These are phyloP conservation scores for Peronospora belbahrii DNA, from an alignment of 352 stramenopile genomes.

Conservation along the genomic window DNA sequence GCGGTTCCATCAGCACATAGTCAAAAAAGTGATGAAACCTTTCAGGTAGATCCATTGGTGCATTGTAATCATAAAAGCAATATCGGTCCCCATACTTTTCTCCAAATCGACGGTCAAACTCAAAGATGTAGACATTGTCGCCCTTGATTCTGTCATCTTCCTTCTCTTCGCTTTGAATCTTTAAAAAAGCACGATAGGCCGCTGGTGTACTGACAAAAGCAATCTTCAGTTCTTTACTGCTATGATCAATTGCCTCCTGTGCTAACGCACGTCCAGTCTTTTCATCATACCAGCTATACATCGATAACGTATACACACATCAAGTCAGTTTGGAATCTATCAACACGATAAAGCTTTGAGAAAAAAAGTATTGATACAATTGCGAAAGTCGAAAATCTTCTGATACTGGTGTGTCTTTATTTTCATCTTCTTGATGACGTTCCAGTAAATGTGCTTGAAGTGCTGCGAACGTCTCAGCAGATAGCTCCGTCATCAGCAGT, in stretches of 20 bases:
- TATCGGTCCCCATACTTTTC: constrained; percentile 44
- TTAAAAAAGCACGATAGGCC: constrained; percentile 32
- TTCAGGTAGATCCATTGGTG: constrained; percentile 26
- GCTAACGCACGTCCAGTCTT: constrained; percentile 34
- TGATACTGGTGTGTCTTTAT: constrained; percentile 24
- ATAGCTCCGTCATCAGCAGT: constrained; percentile 35
- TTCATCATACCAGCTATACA: constrained; percentile 45
- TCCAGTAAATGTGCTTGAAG: constrained; percentile 36
- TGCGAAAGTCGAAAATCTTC: constrained; percentile 48
- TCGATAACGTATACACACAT: background rate
- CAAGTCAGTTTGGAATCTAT: constrained; percentile 1
- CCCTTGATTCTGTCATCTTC: constrained; percentile 27
- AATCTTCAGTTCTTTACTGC: constrained; percentile 29
- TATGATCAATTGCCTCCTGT: constrained; percentile 38
- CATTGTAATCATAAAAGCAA: constrained; percentile 47
- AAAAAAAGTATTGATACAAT: constrained; percentile 23
- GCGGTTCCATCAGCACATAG: constrained; percentile 43
- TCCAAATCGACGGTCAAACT: constrained; percentile 40
- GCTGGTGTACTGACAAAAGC: constrained; percentile 45
- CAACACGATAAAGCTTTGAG: background rate
- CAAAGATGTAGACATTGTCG: constrained; percentile 43
- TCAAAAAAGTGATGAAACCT: constrained; percentile 52
- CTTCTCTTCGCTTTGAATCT: constrained; percentile 24
- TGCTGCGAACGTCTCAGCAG: constrained; percentile 35
- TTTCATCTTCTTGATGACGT: constrained; percentile 16